Base-by-base conservation (phyloP, 2,329 filamentous ascomycete genomes). In the Diaporthe humulicola region DNA sequence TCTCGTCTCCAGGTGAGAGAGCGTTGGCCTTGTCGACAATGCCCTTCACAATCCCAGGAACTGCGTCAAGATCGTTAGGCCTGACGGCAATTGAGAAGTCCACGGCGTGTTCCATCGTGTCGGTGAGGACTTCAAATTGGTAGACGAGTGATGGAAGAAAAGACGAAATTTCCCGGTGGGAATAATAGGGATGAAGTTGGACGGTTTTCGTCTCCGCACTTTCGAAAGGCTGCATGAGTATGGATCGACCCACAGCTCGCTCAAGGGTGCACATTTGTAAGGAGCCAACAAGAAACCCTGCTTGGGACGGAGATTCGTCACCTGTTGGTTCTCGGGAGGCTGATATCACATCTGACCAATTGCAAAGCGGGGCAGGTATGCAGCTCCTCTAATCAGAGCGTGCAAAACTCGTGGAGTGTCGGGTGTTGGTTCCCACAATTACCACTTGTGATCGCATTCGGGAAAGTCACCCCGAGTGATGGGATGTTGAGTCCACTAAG, bases 1-100 rank as follows among this genome's bases (percentile, higher is more conserved):
- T 56, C 14, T 79, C 71, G 8, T 45, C 76, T 71, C 69, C 76
- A 73, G 48, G 75, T 38, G 36, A 76, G 70, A 45, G 73, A 42
- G 61, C 60, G 7, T 48, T 19, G 17, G 38, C 71, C 28, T 40
- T 50, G 22, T 25, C 50, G 40, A 50, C 38, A 25, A 73, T 58
- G 25, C 54, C 58, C 45, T 73, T 22, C 17, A 69, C n/a, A 19
- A 73, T 25, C 15, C 38, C 45, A 17, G 71, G 71, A 17, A 73
- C 60, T 19, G 58, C 60, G 3, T 58, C 60, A 40, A 73, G 15
- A 38, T 73, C 64, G 48, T 69, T 69, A 36, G 71, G 71, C 12
- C 15, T 40, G 12, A 73, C 38, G 36, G 60, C 58, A 45, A 73
- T 57, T 9, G 58, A 57, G 54, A 67, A 45, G 25, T 56, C 60